Base-by-base conservation (phyloP, 306 rosid species). In the Lathyrus oleraceus region DNA sequence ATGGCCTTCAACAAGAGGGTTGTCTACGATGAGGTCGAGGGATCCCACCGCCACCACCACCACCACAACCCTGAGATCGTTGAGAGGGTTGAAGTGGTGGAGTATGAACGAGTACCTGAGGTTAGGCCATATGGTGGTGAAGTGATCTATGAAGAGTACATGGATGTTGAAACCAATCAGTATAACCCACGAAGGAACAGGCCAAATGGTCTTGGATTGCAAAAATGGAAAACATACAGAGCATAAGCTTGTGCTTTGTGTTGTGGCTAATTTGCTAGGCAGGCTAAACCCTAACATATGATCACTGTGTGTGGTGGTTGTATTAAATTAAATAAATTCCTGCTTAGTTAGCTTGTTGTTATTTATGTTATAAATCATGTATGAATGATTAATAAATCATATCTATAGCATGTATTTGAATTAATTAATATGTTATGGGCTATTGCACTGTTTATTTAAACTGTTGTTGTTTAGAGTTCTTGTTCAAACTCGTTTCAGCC, bases 21-120 rank as follows among this genome's bases (percentile, higher is more conserved):
- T 6, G 51, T 42, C 3, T 44, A 65, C 8, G 83, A 64, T 0
- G 38, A 47, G 40, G 32, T 17, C 0, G 81, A 16, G 3, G 57
- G 47, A 0, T 30, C 74, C 0, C 51, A 15, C n/a, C 52, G 16
- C 19, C 58, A 2, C 12, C 70, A 45, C 58, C 70, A 19, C 49
- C 54, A 35, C 40, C 52, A 15, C 32, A 13, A 2, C 43, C 83
- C 90, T 0, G 81, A 70, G 38, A 10, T 61, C 5, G 61, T 28
- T 2, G 85, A 81, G 66, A 77, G 61, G 38, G 86, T 84, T 40
- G 79, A 78, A 30, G 85, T 80, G 66, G 51, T 78, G 0, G 85
- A 80, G 67, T 69, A 80, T 21, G 66, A 81, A 70, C 44, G n/a
- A 73, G 58, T 49, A 1, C 69, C 70, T 42, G 19, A 69, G 42